Percentiles rank a stretch among this genome's conserved stretches.
Evolutionary conservation across 768 basidiomycete species (phyloP).

Genomic region (Amanita jacksonii): DNA sequence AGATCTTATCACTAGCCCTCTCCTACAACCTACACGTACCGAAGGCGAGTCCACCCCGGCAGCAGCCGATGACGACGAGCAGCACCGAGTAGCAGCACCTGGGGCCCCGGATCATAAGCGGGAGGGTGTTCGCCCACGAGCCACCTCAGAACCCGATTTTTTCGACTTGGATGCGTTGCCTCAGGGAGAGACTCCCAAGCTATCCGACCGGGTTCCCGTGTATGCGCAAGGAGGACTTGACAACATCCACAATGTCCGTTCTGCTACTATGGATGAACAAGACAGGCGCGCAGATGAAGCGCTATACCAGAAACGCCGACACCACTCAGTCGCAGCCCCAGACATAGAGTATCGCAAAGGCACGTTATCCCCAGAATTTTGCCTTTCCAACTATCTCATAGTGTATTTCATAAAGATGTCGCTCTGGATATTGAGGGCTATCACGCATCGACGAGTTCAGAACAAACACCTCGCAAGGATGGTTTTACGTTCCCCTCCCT

Average conservation of each 20-base stretch:
- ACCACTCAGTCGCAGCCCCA: neutral
- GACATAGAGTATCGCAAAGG: slow-evolving; percentile 35
- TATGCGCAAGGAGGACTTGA: slow-evolving; percentile 6
- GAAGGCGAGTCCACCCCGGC: slow-evolving; percentile 18
- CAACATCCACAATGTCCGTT: slow-evolving; percentile 6
- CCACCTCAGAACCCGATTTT: slow-evolving; percentile 61
- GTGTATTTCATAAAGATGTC: slow-evolving; percentile 42
- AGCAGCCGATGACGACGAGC: slow-evolving; percentile 7
- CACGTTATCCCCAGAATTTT: neutral
- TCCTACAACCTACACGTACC: slow-evolving; percentile 59
- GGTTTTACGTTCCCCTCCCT: slow-evolving; percentile 6
- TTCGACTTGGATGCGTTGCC: slow-evolving; percentile 66
- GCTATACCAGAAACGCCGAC: neutral
- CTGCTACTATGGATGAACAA: slow-evolving; percentile 27
- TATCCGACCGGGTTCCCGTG: slow-evolving; percentile 18
- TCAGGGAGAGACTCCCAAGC: slow-evolving; percentile 23
- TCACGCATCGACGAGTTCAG: slow-evolving; percentile 30
- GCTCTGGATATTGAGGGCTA: slow-evolving; percentile 82
- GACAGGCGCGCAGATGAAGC: slow-evolving; percentile 41
- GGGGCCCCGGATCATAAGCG: neutral
- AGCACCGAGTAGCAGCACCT: neutral
- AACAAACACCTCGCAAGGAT: slow-evolving; percentile 31
- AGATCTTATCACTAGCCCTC: slow-evolving; percentile 88
- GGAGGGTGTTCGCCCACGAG: slow-evolving; percentile 13
- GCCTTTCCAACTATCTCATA: neutral